phyloP scores from a whole-genome alignment of 164 flowering plant genomes.

The Paratinospora sagittata region DNA sequence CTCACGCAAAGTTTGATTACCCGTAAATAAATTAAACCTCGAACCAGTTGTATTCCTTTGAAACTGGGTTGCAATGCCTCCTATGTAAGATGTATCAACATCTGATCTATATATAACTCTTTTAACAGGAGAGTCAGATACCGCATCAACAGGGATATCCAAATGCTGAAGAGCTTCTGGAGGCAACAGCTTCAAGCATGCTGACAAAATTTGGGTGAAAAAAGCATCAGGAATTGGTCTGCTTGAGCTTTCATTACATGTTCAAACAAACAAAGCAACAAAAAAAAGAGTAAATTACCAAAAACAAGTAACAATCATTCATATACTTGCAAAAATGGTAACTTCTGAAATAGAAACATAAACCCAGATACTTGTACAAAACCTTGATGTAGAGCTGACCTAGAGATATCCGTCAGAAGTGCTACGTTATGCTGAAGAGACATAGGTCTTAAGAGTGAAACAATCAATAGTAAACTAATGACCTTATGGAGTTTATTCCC shows the following conservation, averaged over 20 bases:
- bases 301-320: not conserved
- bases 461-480: too few relatives aligned
- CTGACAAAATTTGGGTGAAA: slow-evolving; percentile 33
- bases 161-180: slow-evolving; percentile 64
- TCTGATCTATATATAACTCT: slow-evolving; percentile 52
- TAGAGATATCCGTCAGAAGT: too few relatives aligned
- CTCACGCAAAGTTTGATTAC: slow-evolving; percentile 62
- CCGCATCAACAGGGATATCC: slow-evolving; percentile 42
- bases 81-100: slow-evolving; percentile 21
- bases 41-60: slow-evolving; percentile 25
- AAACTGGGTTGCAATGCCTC: slow-evolving; percentile 25
- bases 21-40: slow-evolving; percentile 81
- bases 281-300: too few relatives aligned
- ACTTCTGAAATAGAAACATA: too few relatives aligned
- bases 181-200: slow-evolving; percentile 78
- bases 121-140: slow-evolving; percentile 34
- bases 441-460: too few relatives aligned
- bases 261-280: not conserved
- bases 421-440: too few relatives aligned
- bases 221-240: not conserved
- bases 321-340: not conserved
- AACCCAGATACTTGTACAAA: too few relatives aligned
- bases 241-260: slow-evolving; percentile 2
- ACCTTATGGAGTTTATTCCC: too few relatives aligned
- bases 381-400: too few relatives aligned